Evolutionary conservation across 2,329 filamentous ascomycete genomes (phyloP), one percentile per base, ranked within the genome.

Genomic region (Alternaria ventricosa): DNA sequence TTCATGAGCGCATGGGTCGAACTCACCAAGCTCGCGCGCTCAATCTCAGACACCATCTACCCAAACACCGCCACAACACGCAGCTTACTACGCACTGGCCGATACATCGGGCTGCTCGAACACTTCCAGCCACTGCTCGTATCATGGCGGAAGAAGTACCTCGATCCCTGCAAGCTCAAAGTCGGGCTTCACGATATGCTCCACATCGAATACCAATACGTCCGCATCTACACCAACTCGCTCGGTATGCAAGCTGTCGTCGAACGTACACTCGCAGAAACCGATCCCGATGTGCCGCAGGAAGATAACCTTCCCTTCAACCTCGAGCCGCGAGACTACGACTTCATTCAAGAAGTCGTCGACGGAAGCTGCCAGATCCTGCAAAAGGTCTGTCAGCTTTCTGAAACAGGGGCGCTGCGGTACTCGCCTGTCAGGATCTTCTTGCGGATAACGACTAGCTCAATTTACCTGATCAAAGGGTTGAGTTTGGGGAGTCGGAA

Each of bases 181-280:
- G 73, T 75, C 6, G 76, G 76, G 1, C 65, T 85, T 12, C 83
- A 82, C 55, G 83, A 85, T 45, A 83, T 84, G 64, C 77, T 88
- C 0, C 83, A 83, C 13, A 86, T 88, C 15, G 86, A 88, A 62
- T 87, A 82, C 50, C 79, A 83, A 30, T 82, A 82, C 51, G 76
- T 82, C 2, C 71, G 80, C 2, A 79, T 82, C 15, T 83, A 82
- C 57, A 81, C 80, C 43, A 84, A 84, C 50, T 82, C 81, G 0
- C 80, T 87, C 6, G 85, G 85, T 3, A 85, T 88, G 75, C 86
- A 88, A 72, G 86, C 86, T 3, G 83, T 87, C 4, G 85, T 87
- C 4, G 86, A 87, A 62, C 83, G 85, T n/a, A 83, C 82, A 1
- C 76, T 85, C n/a, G 75, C 77, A 7, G 77, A 80, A 55, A 74